A percentile compares a stretch with the other conserved stretches of the same genome.
These are phyloP conservation scores for Hevea brasiliensis DNA, from an alignment of 345 rosid species.

Conservation along the genomic window DNA sequence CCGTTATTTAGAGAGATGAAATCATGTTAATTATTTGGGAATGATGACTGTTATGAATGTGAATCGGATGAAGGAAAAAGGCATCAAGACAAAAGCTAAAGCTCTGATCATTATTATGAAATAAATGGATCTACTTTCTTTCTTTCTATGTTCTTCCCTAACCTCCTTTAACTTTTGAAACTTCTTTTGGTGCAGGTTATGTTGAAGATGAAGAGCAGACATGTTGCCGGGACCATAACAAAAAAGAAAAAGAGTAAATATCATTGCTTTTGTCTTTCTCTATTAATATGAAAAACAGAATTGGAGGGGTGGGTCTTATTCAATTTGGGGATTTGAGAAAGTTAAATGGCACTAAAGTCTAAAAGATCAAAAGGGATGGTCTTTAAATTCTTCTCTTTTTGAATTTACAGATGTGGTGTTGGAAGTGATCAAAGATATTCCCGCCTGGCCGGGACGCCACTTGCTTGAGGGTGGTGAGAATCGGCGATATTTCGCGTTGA, in stretches of 20 bases:
- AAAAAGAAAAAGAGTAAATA: conserved; percentile 96
- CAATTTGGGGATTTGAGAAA: conserved; percentile 88
- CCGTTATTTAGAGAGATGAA: conserved; percentile 8
- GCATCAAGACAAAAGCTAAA: conserved; percentile 28
- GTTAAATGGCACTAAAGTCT: conserved; percentile 45
- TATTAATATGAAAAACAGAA: conserved; percentile 40
- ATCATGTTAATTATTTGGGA: conserved; percentile 42
- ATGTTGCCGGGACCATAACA: conserved; percentile 89
- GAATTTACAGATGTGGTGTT: conserved; percentile 60
- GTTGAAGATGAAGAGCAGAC: conserved; percentile 97
- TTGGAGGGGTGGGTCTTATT: conserved; percentile 54
- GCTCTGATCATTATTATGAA: conserved; percentile 32
- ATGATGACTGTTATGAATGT: conserved; percentile 33
- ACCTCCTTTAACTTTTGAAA: conserved; percentile 36
- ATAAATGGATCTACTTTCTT: conserved; percentile 21
- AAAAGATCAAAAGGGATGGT: conserved; percentile 39
- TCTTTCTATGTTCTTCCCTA: conserved; percentile 15
- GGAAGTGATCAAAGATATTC: conserved; percentile 70
- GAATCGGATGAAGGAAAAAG: conserved; percentile 27
- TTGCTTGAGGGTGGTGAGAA: conserved; percentile 80
- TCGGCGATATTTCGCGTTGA: conserved; percentile 70
- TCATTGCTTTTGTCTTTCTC: conserved; percentile 41
- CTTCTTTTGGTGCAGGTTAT: conserved; percentile 66
- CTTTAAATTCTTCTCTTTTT: conserved; percentile 29
- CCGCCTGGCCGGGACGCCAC: conserved; percentile 91